phyloP scores from a whole-genome alignment of 2,329 filamentous ascomycete species.

The Chrysoporthe cubensis region DNA sequence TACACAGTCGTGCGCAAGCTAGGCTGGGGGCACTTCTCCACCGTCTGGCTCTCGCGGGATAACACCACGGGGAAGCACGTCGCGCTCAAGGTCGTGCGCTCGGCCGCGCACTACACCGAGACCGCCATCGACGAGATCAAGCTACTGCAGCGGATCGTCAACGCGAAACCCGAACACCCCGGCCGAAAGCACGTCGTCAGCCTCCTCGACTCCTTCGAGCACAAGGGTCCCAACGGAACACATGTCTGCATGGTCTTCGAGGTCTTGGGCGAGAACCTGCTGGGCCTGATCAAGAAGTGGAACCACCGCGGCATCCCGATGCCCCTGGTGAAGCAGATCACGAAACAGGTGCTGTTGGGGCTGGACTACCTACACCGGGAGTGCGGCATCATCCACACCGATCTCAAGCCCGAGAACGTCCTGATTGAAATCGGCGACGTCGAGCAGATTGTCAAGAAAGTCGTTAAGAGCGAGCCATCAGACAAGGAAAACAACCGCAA shows the following conservation, averaged over 20 bases:
- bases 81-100: constrained; percentile 95
- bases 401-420: constrained; percentile 97
- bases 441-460: constrained; percentile 96
- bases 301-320: constrained; percentile 97
- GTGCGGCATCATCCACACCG: constrained; percentile 98
- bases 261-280: constrained; percentile 90
- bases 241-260: constrained; percentile 99
- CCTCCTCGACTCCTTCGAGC: constrained; percentile 94
- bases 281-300: constrained; percentile 97
- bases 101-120: constrained; percentile 97
- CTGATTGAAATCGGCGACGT: constrained; percentile 98
- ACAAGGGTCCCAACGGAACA: constrained; percentile 93
- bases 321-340: constrained; percentile 96
- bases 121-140: constrained; percentile 99
- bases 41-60: constrained; percentile 83
- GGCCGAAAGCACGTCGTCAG: constrained; percentile 95
- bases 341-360: constrained; percentile 94
- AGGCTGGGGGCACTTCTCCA: constrained; percentile 99
- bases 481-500: constrained; percentile 92
- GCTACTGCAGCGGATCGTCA: constrained; percentile 93
- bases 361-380: constrained; percentile 96
- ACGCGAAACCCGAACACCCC: constrained; percentile 92
- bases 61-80: constrained; percentile 91
- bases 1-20: constrained; percentile 97
- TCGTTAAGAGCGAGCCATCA: constrained; percentile 77